Conservation (phyloP, 208 protist species). For the Trypanosoma cruzi region DNA sequence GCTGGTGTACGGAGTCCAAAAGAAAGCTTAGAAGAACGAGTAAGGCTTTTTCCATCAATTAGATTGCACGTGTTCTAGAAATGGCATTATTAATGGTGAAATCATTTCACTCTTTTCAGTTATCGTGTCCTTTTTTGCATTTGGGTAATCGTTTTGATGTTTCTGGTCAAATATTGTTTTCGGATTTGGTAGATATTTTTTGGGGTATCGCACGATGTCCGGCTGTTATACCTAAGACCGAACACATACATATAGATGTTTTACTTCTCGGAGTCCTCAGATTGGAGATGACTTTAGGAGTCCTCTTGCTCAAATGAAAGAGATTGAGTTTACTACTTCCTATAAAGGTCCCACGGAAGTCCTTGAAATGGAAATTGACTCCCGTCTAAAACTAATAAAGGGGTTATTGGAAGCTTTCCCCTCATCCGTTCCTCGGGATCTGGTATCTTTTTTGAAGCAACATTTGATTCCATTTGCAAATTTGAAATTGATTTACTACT, state of each 20-base stretch:
- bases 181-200: constrained; percentile 22
- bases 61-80: constrained; percentile 28
- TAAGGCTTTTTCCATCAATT: constrained; percentile 21
- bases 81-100: constrained; percentile 19
- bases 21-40: constrained; percentile 22
- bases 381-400: constrained; percentile 7
- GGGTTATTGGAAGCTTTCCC: constrained; percentile 12
- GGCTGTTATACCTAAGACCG: constrained; percentile 11
- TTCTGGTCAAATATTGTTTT: constrained; percentile 15
- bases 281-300: constrained; percentile 28
- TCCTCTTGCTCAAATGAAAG: constrained; percentile 3
- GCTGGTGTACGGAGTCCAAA: constrained; percentile 8
- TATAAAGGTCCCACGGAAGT: constrained; percentile 15
- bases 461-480: constrained; percentile 10
- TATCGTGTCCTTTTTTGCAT: constrained; percentile 25
- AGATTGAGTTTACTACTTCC: constrained; percentile 4
- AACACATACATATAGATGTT: constrained; percentile 23
- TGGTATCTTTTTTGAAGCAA: constrained; percentile 5
- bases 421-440: constrained; percentile 5
- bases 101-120: constrained; percentile 22
- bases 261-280: constrained; percentile 13
- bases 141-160: constrained; percentile 29
- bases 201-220: constrained; percentile 15
- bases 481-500: constrained; percentile 9
- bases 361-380: constrained; percentile 3